Percentiles rank a stretch among this genome's conserved stretches.
Evolutionary conservation across 257 asterid genomes (phyloP).

Genomic region (Lavandula angustifolia): DNA sequence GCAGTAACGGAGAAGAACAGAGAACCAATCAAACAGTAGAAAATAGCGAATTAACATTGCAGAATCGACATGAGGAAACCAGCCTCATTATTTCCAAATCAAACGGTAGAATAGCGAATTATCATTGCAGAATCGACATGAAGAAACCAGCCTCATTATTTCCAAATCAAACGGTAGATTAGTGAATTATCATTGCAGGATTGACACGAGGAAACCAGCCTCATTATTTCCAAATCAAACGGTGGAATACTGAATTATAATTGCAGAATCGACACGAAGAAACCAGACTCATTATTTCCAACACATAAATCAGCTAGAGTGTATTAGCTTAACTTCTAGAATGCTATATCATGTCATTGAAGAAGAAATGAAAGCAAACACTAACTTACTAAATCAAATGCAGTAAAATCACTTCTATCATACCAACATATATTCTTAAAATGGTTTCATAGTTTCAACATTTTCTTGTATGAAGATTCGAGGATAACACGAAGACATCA

Average conservation of each 20-base stretch:
- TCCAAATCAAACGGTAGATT: conserved; percentile 4
- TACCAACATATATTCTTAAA: background rate
- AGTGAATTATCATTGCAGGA: background rate
- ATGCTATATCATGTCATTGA: background rate
- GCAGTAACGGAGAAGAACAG: background rate
- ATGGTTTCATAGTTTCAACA: background rate
- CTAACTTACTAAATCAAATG: conserved; percentile 3
- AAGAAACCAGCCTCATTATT: conserved; percentile 13
- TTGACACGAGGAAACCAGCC: conserved; percentile 15
- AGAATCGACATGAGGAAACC: conserved; percentile 10
- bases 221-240: background rate
- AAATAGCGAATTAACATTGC: background rate
- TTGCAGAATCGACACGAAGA: conserved; percentile 16
- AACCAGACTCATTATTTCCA: conserved; percentile 12
- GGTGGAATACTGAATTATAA: background rate
- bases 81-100: conserved; percentile 10
- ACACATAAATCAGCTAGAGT: background rate
- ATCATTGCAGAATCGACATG: conserved; percentile 5
- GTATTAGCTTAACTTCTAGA: background rate
- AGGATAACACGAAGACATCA: background rate
- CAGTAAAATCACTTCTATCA: background rate
- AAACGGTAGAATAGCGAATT: background rate
- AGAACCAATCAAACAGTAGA: background rate
- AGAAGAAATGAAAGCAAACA: conserved; percentile 9
- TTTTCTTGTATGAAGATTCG: background rate